Evolutionary conservation across 2,329 filamentous ascomycete genomes (phyloP), one percentile per base, ranked within the genome.

Genomic region (Exophiala lecanii-corni): DNA sequence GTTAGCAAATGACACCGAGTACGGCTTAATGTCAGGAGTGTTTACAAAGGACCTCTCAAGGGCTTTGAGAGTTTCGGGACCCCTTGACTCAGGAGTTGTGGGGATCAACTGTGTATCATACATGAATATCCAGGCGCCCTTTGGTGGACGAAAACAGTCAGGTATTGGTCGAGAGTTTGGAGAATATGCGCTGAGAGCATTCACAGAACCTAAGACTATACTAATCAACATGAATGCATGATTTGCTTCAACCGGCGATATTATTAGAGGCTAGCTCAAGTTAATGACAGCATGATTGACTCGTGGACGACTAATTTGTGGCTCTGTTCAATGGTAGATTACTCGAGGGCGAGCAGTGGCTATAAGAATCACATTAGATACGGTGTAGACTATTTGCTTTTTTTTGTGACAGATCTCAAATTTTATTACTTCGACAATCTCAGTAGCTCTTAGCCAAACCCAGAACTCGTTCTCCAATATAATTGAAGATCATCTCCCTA

Each of bases 111-210:
- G 69, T 75, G 71, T 49, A 36, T 45, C 51, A 82, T 37, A 37
- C 25, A 16, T 36, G 23, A 17, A 19, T 25, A 10, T 7, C 26
- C 30, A 18, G 21, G 67, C 81, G 9, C 64, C 66, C 1, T 68
- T 66, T 43, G 66, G 66, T 13, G 66, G 66, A 26, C 62, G 66
- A 10, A 69, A 69, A 52, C 62, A 67, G 52, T 68, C 63, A 37
- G 67, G 67, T n/a, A 66, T 78, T 56, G 74, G 75, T 0, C 58
- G 73, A 13, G 69, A 77, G 45, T 50, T 67, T 40, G 63, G 64
- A 1, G 61, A 65, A 71, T 77, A 75, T 35, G 82, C 36, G 13
- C 36, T 45, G 3, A 25, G 36, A 9, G 17, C 26, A 3, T 45
- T 39, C 30, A 39, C 36, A 6, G 36, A 45, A 25, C 36, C 42